Evolutionary conservation across 2,329 filamentous ascomycete genomes (phyloP), one percentile per base, ranked within the genome.

Genomic region (Colletotrichum graminicola): DNA sequence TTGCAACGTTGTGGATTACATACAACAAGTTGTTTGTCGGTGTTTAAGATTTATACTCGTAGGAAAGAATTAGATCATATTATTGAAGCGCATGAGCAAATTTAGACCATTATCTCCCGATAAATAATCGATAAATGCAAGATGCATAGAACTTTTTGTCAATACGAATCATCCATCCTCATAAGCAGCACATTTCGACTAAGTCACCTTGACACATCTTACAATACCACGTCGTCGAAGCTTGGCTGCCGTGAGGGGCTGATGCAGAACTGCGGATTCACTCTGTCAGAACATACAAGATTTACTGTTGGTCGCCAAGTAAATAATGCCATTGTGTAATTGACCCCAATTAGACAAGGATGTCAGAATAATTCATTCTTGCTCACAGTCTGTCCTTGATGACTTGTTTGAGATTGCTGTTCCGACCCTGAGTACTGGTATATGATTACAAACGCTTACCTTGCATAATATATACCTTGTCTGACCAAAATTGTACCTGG

Each of bases 161-260:
- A 61, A 14, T 10, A 39, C 49, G 59, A 47, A 61, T 61, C 59
- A 61, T 61, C 11, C 4, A 6, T 21, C 5, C 21, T 34, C 59
- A 61, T 61, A n/a, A 1, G 32, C 12, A 6, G 7, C 3, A 10
- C 10, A 21, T n/a, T 10, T 4, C 6, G 21, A 18, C 6, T 18
- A 2, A 34, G 1, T 23, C 2, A 1, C 2, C 26, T 32, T 32
- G 26, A 12, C 10, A 32, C 26, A 32, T 11, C 3, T 10, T 32
- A 12, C 10, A 51, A 11, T 4, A 26, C 6, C 26, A 11, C 11
- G 3, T 12, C 23, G 12, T 32, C 26, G 1, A 18, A 5, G 2
- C 49, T 21, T 7, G 1, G 23, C 7, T 26, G 23, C n/a, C 16
- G 5, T 41, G 12, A n/a, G n/a, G n/a, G n/a, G n/a, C n/a, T n/a